A percentile compares a stretch with the other conserved stretches of the same genome.
These are phyloP conservation scores for Orbilia blumenaviensis DNA, from an alignment of 2,329 filamentous ascomycete genomes.

Conservation along the genomic window DNA sequence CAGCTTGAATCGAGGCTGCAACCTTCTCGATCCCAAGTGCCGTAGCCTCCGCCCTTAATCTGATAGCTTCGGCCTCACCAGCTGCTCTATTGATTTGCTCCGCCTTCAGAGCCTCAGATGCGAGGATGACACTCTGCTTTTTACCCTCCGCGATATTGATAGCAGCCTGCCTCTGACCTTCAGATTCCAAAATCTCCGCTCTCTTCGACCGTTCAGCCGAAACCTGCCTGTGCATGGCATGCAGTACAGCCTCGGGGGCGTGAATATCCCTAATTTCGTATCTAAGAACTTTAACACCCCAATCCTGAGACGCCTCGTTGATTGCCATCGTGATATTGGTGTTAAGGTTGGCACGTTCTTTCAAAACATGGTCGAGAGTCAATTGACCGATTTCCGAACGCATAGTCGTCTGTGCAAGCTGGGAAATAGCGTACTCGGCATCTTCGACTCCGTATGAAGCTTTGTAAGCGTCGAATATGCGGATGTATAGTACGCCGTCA, in stretches of 20 bases:
- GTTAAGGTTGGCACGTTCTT: conserved; percentile 95
- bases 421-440: conserved; percentile 97
- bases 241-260: conserved; percentile 89
- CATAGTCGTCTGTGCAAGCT: conserved; percentile 98
- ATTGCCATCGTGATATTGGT: conserved; percentile 98
- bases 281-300: conserved; percentile 93
- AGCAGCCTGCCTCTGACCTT: conserved; percentile 94
- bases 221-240: conserved; percentile 98
- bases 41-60: conserved; percentile 84
- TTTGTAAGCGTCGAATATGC: conserved; percentile 98
- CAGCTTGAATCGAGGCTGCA: conserved; percentile 76
- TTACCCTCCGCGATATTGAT: conserved; percentile 99
- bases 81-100: conserved; percentile 93
- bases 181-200: conserved; percentile 95
- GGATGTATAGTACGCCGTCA: conserved; percentile 92
- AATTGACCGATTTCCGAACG: conserved; percentile 97
- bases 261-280: conserved; percentile 99
- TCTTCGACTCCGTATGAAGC: conserved; percentile 99
- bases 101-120: conserved; percentile 86
- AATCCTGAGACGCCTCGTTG: conserved; percentile 95
- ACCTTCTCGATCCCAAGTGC: conserved; percentile 89
- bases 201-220: conserved; percentile 97
- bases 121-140: conserved; percentile 96
- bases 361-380: conserved; percentile 94
- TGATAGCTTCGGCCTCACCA: conserved; percentile 93